Conservation (phyloP, 2,329 filamentous ascomycete genomes). For the Hymenoscyphus infarciens region DNA sequence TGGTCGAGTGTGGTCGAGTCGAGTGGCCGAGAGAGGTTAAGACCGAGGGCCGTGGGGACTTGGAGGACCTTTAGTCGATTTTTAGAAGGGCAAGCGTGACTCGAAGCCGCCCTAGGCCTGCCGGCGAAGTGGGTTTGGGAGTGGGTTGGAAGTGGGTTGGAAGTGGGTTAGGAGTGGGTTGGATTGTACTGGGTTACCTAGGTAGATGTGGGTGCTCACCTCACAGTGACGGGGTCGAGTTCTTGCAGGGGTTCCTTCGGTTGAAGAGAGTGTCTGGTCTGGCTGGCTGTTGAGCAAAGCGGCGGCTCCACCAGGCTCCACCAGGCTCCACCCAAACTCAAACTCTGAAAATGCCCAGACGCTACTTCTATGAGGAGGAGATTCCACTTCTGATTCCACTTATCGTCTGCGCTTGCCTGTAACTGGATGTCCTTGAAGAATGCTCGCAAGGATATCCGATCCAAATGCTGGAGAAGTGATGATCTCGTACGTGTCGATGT, state of each 20-base stretch:
- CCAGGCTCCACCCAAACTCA: conserved; percentile 9
- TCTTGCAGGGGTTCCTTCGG: not conserved
- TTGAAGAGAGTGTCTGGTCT: not conserved
- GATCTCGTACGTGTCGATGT: not conserved
- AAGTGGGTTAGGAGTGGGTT: too few species aligned
- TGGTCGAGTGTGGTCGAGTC: conserved; percentile 24
- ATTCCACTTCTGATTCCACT: not conserved
- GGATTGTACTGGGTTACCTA: not conserved
- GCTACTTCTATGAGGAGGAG: too few species aligned
- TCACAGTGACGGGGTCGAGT: not conserved
- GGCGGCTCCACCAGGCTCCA: not conserved
- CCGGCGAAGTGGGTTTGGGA: too few species aligned
- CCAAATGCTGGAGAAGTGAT: not conserved
- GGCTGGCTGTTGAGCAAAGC: not conserved
- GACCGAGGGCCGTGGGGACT: conserved; percentile 14
- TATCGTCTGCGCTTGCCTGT: not conserved
- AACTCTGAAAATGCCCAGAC: conserved; percentile 2
- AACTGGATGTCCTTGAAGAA: not conserved
- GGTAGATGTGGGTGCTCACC: not conserved
- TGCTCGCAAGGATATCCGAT: not conserved
- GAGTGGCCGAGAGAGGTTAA: conserved; percentile 27
- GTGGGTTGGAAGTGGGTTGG: too few species aligned
- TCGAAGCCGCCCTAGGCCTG: conserved; percentile 11
- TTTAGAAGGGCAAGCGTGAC: not conserved
- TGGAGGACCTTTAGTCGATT: not conserved